phyloP scores from a whole-genome alignment of 2,329 filamentous ascomycete genomes.

The Talaromyces sp. region DNA sequence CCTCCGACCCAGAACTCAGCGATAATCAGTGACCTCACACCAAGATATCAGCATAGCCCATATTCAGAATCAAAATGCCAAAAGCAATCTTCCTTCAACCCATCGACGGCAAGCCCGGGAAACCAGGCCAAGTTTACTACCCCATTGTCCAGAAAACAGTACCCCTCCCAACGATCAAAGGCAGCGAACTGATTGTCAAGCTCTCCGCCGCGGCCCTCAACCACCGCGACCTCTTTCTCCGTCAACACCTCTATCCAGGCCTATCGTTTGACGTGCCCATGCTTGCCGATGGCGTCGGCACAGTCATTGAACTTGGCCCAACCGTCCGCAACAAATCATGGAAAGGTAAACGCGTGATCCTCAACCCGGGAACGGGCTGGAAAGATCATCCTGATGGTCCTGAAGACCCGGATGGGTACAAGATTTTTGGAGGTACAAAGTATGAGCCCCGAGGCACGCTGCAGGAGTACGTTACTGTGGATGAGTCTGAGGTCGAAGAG shows the following conservation, averaged over 20 bases:
- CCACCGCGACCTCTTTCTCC: constrained; percentile 92
- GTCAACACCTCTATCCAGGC: constrained; percentile 84
- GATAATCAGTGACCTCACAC: neutral
- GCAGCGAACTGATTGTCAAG: constrained; percentile 68
- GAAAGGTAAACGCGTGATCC: constrained; percentile 66
- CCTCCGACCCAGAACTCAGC: neutral
- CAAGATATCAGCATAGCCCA: neutral
- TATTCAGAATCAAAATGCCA: constrained; percentile 33
- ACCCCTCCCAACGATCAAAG: constrained; percentile 60
- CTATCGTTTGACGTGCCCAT: constrained; percentile 75
- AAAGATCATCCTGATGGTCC: constrained; percentile 66
- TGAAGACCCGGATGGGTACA: constrained; percentile 53
- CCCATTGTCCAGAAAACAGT: constrained; percentile 54
- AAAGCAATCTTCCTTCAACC: constrained; percentile 43
- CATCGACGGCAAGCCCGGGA: constrained; percentile 61
- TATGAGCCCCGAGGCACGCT: constrained; percentile 64
- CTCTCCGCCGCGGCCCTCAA: constrained; percentile 81
- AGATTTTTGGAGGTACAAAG: constrained; percentile 55
- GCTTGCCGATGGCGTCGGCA: constrained; percentile 76
- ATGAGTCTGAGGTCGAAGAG: constrained; percentile 68
- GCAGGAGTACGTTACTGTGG: constrained; percentile 67
- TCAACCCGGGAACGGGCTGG: constrained; percentile 80
- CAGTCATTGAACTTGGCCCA: constrained; percentile 63
- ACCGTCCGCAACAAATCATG: constrained; percentile 52
- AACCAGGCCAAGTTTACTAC: constrained; percentile 79